A percentile compares a stretch with the other conserved stretches of the same genome.
phyloP scores from a whole-genome alignment of 177 flowering plant genomes.

The Vitis hybrid region DNA sequence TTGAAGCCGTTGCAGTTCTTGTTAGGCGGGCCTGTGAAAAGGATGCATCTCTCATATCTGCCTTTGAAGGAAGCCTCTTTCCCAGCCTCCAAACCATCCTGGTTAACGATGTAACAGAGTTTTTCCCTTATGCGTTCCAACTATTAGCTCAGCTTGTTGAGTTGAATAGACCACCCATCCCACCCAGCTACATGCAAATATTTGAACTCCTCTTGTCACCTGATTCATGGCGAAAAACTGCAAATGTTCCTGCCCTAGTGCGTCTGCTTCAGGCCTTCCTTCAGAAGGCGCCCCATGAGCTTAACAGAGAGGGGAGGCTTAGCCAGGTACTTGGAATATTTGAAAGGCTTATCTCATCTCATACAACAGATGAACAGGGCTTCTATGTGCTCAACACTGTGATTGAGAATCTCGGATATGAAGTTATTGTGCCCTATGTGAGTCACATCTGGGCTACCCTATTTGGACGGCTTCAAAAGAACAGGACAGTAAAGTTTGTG shows the following conservation, averaged over 20 bases:
- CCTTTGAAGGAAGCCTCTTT: slow-evolving; percentile 70
- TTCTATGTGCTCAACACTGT: slow-evolving; percentile 93
- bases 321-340: slow-evolving; percentile 79
- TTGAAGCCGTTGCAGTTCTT: slow-evolving; percentile 84
- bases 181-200: slow-evolving; percentile 66
- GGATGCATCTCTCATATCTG: slow-evolving; percentile 59
- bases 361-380: slow-evolving; percentile 79
- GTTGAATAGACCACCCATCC: slow-evolving; percentile 68
- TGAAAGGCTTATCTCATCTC: slow-evolving; percentile 47
- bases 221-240: slow-evolving; percentile 73
- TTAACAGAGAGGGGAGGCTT: slow-evolving; percentile 63
- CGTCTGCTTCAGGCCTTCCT: slow-evolving; percentile 91
- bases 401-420: slow-evolving; percentile 72
- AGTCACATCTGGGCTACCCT: slow-evolving; percentile 62
- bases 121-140: slow-evolving; percentile 95
- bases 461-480: slow-evolving; percentile 53
- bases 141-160: slow-evolving; percentile 93
- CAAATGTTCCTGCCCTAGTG: slow-evolving; percentile 91
- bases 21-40: slow-evolving; percentile 73
- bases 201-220: slow-evolving; percentile 70
- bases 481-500: slow-evolving; percentile 53
- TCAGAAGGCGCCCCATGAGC: slow-evolving; percentile 79
- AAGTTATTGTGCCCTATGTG: slow-evolving; percentile 54
- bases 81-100: slow-evolving; percentile 72
- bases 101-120: slow-evolving; percentile 68